A percentile compares a stretch with the other conserved stretches of the same genome.
These are phyloP conservation scores for Platanthera zijinensis DNA, from an alignment of 106 monocot species.

Conservation along the genomic window DNA sequence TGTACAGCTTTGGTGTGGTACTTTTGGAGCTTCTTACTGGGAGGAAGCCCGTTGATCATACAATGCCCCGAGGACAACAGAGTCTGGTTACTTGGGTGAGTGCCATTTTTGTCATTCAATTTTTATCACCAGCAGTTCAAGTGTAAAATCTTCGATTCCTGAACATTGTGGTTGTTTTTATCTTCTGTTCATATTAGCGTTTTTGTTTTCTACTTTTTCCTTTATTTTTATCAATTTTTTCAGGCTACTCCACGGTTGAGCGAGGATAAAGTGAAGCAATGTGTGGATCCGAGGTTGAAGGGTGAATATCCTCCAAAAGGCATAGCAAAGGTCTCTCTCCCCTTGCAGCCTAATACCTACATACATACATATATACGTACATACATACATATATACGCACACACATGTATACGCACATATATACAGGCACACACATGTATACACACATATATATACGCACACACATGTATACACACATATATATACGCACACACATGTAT, in stretches of 20 bases:
- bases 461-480: too few species aligned
- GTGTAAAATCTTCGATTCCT: not conserved
- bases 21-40: conserved; percentile 23
- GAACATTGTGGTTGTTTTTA: not conserved
- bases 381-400: too few species aligned
- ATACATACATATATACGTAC: too few species aligned
- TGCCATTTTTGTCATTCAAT: not conserved
- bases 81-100: conserved; percentile 25
- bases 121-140: not conserved
- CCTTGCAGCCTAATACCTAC: too few species aligned
- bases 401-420: too few species aligned
- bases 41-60: conserved; percentile 23
- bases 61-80: conserved; percentile 19
- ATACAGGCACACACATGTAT: too few species aligned
- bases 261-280: conserved; percentile 46
- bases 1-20: conserved; percentile 25
- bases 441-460: too few species aligned
- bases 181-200: not conserved
- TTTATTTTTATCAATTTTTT: not conserved
- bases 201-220: not conserved
- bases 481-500: too few species aligned
- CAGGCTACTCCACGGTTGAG: conserved; percentile 51
- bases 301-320: conserved; percentile 40
- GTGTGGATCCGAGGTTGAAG: conserved; percentile 40
- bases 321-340: conserved; percentile 13